A percentile compares a stretch with the other conserved stretches of the same genome.
phyloP scores from a whole-genome alignment of 208 protist genomes.

The Trypanosoma scelopori region DNA sequence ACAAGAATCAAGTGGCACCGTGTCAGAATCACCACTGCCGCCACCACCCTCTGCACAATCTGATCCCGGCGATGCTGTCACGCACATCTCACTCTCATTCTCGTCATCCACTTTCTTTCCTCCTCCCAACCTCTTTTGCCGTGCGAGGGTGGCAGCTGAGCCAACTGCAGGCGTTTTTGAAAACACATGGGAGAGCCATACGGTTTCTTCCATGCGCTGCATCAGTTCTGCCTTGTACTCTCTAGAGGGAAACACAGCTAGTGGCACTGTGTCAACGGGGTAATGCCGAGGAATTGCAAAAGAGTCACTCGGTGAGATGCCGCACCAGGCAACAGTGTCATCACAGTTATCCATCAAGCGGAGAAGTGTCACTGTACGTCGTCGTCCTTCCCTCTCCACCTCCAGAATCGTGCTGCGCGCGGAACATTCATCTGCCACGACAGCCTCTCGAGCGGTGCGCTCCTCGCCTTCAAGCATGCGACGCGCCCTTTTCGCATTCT shows the following conservation, averaged over 20 bases:
- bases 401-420: constrained; percentile 15
- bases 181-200: constrained; percentile 24
- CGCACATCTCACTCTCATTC: not conserved
- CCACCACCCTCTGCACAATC: not conserved
- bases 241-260: constrained; percentile 5
- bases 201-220: constrained; percentile 11
- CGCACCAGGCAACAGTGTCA: constrained; percentile 19
- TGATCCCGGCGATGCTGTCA: not conserved
- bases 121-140: not conserved
- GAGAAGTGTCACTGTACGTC: constrained; percentile 16
- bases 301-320: not conserved
- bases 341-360: constrained; percentile 9
- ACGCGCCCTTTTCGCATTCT: constrained; percentile 5
- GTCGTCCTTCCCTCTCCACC: constrained; percentile 21
- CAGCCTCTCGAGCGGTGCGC: constrained; percentile 3
- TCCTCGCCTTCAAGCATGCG: constrained; percentile 14
- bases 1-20: not conserved
- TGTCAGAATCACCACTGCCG: not conserved
- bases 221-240: constrained; percentile 5
- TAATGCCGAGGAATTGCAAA: not conserved
- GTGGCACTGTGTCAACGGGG: constrained; percentile 40
- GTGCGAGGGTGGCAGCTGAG: constrained; percentile 1
- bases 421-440: constrained; percentile 19
- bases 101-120: not conserved
- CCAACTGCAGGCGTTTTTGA: not conserved